Conservation (phyloP, 805 yeast genomes). For the Wickerhamiella sorbophila region DNA sequence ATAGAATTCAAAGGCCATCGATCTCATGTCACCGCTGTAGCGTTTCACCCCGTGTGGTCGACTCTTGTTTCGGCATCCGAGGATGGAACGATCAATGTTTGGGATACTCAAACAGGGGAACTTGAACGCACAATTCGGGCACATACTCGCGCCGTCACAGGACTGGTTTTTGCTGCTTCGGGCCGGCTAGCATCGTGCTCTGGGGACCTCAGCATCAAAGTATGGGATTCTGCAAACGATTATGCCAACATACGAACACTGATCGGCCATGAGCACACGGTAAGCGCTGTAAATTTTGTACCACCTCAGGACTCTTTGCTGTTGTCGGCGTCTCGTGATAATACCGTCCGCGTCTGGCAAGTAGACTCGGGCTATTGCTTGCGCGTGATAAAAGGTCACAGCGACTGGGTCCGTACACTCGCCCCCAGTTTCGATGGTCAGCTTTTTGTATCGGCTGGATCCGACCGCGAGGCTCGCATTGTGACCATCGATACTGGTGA, state of each 20-base stretch:
- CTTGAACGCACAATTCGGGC: constrained; percentile 56
- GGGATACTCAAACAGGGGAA: constrained; percentile 53
- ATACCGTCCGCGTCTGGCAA: constrained; percentile 74
- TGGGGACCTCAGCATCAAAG: constrained; percentile 41
- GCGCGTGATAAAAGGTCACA: constrained; percentile 58
- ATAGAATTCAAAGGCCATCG: constrained; percentile 38
- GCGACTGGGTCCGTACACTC: constrained; percentile 74
- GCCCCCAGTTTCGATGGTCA: constrained; percentile 36
- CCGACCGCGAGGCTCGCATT: constrained; percentile 59
- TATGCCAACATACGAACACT: constrained; percentile 46
- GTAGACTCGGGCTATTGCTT: constrained; percentile 50
- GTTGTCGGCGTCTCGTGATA: constrained; percentile 70
- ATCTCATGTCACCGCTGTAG: constrained; percentile 44
- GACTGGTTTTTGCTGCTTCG: constrained; percentile 41
- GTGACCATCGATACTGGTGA: constrained; percentile 54
- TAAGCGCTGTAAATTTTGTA: constrained; percentile 48
- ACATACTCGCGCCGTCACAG: constrained; percentile 57
- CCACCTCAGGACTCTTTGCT: constrained; percentile 34
- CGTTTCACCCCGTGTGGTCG: constrained; percentile 66
- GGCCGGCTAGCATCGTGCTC: constrained; percentile 33
- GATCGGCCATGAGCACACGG: constrained; percentile 78
- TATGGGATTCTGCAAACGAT: constrained; percentile 48
- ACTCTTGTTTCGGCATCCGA: constrained; percentile 49
- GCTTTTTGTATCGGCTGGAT: constrained; percentile 57
- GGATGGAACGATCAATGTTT: constrained; percentile 57